Evolutionary conservation across 345 rosid genomes (phyloP).

Genomic region (Cardamine resedifolia): DNA sequence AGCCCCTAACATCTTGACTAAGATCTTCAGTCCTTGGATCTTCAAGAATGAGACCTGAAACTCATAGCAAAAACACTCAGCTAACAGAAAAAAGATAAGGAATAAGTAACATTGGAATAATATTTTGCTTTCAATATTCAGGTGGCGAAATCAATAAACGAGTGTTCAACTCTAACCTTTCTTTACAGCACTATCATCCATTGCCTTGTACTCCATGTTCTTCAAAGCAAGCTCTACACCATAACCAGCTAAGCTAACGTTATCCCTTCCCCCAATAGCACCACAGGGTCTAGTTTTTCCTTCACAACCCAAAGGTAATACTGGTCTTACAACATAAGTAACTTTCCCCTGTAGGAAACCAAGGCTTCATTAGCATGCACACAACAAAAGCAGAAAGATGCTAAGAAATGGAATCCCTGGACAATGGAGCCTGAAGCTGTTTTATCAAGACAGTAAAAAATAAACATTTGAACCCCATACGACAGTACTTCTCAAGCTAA

Average conservation of each 20-base stretch:
- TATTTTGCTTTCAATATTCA: background rate
- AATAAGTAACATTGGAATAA: background rate
- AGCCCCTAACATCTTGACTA: slow-evolving; percentile 99
- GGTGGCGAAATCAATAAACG: background rate
- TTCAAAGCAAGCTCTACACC: slow-evolving; percentile 99
- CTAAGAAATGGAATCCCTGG: background rate
- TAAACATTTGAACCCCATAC: slow-evolving; percentile 3
- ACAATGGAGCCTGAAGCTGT: slow-evolving; percentile 1
- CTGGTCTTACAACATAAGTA: slow-evolving; percentile 88
- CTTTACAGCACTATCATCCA: slow-evolving; percentile 91
- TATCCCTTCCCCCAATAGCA: slow-evolving; percentile 75
- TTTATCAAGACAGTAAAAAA: background rate
- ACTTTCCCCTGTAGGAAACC: slow-evolving; percentile 69
- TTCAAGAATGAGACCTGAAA: slow-evolving; percentile 91
- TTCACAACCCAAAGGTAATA: slow-evolving; percentile 87
- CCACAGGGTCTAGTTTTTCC: slow-evolving; percentile 67
- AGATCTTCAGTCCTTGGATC: slow-evolving; percentile 99
- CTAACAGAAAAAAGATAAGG: slow-evolving; percentile 15
- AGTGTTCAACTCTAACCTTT: slow-evolving; percentile 56
- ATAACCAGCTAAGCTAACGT: slow-evolving; percentile 90
- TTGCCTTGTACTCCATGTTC: slow-evolving; percentile 99
- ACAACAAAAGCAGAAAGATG: slow-evolving; percentile 9
- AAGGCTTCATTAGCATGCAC: slow-evolving; percentile 22
- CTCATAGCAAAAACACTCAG: slow-evolving; percentile 31
- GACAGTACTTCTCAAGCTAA: background rate